Base-by-base conservation (phyloP, 1,284 basidiomycete genomes). In the Leccinum fallax region DNA sequence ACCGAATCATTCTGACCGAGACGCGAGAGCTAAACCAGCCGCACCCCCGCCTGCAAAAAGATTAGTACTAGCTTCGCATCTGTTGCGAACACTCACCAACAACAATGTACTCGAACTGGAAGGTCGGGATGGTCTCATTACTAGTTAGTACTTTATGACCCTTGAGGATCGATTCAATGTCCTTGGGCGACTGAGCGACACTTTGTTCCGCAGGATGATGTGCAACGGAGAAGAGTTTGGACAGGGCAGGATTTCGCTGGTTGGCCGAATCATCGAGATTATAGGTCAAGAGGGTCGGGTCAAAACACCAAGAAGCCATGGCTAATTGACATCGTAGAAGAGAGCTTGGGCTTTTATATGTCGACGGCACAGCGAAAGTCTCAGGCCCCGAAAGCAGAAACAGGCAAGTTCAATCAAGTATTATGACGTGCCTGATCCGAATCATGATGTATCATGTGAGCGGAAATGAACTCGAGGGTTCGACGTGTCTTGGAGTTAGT, bases 21-120 rank as follows among this genome's bases (percentile, higher is more conserved):
- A 60, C 19, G 68, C 68, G 26, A 70, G 26, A 28, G 61, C 57
- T 16, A 70, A 60, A 32, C 66, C 66, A 38, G 66, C 66, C 0
- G 68, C 26, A 11, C 66, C 68, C 13, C 66, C 68, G 1, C 66
- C 66, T 67, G 7, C 2, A 10, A 53, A 66, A 16, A 34, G 4
- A 38, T 67, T 3, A 49, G 28, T 26, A 24, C 7, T 26, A 6
- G 34, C 11, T 8, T 7, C 1, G 8, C 21, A 46, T 32, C 11
- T 2, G 5, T 26, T 11, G 10, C 13, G 21, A 46, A 11, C 34
- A 46, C 66, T 40, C 30, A 66, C 68, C 66, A 21, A 67, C 52
- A 26, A 67, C 56, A 16, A 70, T 58, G 54, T 70, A 67, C 36
- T 68, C 66, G 40, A 68, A 67, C 51, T 16, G 9, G 2, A 30